Evolutionary conservation across 1,284 basidiomycete genomes (phyloP), one percentile per base, ranked within the genome.

Genomic region (Apiotrichum laibachii): DNA sequence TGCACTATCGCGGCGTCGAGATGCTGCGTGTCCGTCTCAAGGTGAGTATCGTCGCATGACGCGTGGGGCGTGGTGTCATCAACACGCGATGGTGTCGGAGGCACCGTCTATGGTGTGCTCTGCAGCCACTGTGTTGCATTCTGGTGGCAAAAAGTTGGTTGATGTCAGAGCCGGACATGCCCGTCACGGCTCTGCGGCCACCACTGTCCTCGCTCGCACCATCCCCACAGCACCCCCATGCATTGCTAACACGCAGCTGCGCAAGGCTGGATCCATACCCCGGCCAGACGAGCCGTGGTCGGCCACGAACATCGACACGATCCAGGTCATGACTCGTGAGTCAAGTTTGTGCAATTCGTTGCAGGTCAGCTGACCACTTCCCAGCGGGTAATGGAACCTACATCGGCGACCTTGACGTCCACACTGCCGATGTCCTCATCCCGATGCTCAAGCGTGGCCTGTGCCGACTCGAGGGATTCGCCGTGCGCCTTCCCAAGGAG

Each of bases 321-420:
- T 95, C 46, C 86, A 92, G 68, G 88, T 95, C 68, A 83, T 85
- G 68, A 84, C 86, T 5, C 89, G 89, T 50, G 81, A 81, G 63
- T 76, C 10, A 3, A 10, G 18, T 10, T 7, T 33, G 40, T 50
- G 34, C 8, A 10, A 42, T n/a, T 21, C 40, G 35, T 19, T 22
- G 19, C 31, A 13, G 46, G 26, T 46, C 45, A 43, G 47, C 59
- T 56, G 55, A 53, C 51, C 13, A 11, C 19, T 12, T 44, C 19
- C 9, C 57, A 70, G 70, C 71, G 37, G 59, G 57, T 22, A 60
- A 71, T 59, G 63, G 63, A 10, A 86, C 89, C 55, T 82, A 82
- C 18, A 92, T 96, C 69, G 92, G 86, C 11, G 88, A 95, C 33
- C 85, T 95, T 16, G 92, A 95, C 70, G 86, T 88, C 71, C 87